Base-by-base conservation (phyloP, 768 basidiomycete species). In the Lactifluus piperatus region DNA sequence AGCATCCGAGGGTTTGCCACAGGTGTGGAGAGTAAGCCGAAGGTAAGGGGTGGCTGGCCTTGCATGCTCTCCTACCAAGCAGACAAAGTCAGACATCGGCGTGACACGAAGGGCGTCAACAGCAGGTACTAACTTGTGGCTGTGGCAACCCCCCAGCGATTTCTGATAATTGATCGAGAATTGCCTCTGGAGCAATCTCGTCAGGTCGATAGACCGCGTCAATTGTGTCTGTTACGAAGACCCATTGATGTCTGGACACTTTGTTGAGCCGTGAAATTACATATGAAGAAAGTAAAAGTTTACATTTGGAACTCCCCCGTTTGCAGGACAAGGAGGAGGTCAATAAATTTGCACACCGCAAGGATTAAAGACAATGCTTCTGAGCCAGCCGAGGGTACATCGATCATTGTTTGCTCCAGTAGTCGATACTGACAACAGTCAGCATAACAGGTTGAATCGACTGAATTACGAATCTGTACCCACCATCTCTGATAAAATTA, bases 231-330 rank as follows among this genome's bases (percentile, higher is more conserved):
- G 94, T 97, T 44, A 97, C 84, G 71, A 98, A 99, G 67, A 97
- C 90, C 95, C 97, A 99, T 75, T 99, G 94, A 70, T 98, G 90
- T 69, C 88, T 91, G 64, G 20, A 52, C 26, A n/a, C 32, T 26
- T 30, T 13, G 24, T 41, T 62, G 11, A 63, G 65, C 4, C 4
- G 30, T 27, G 29, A 29, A 34, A 20, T n/a, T 14, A 30, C 18
- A 22, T 2, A 29, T 13, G 53, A 48, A 41, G 50, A n/a, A 30
- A 54, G 47, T 39, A 11, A 18, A 22, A 13, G 51, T 69, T 37
- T 68, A 97, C 95, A 97, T 89, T 72, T 98, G 97, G 72, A 98
- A 99, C 70, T 98, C 95, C 68, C 94, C 92, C 0, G 92, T 95
- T 70, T 98, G 94, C 26, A 99, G 74, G 3, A 90, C 86, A 11